Conservation (phyloP, 148 eudicot species). For the Camellia lanceoleosa region DNA sequence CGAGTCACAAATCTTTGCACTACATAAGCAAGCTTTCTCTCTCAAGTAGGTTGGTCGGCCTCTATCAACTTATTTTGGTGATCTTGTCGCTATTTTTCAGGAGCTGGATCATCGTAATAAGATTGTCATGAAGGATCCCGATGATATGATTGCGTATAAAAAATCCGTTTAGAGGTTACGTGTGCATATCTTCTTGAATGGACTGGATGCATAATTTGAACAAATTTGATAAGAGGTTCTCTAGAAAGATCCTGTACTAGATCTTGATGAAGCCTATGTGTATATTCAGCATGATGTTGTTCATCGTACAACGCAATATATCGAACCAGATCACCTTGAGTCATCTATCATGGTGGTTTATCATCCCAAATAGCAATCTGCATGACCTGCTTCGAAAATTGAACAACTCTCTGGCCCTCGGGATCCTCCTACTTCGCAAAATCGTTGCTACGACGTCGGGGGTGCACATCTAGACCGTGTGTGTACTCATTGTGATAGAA, state of each 20-base stretch:
- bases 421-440: background rate
- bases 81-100: too few relatives aligned
- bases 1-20: background rate
- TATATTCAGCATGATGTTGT: background rate
- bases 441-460: background rate
- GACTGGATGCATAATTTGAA: conserved; percentile 3
- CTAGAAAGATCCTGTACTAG: background rate
- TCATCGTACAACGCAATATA: background rate
- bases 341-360: background rate
- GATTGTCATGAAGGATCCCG: too few relatives aligned
- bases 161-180: too few relatives aligned
- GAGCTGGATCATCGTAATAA: background rate
- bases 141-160: too few relatives aligned
- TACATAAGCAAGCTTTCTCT: background rate
- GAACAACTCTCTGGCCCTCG: background rate
- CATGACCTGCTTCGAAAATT: background rate
- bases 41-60: too few relatives aligned
- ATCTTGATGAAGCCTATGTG: conserved; percentile 2
- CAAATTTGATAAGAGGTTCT: background rate
- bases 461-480: background rate
- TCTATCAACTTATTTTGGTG: too few relatives aligned
- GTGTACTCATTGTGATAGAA: background rate
- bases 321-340: background rate
- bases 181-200: background rate
- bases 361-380: background rate